A percentile compares a stretch with the other conserved stretches of the same genome.
phyloP scores from a whole-genome alignment of 1,284 basidiomycete species.

The Trichosporon sp. region DNA sequence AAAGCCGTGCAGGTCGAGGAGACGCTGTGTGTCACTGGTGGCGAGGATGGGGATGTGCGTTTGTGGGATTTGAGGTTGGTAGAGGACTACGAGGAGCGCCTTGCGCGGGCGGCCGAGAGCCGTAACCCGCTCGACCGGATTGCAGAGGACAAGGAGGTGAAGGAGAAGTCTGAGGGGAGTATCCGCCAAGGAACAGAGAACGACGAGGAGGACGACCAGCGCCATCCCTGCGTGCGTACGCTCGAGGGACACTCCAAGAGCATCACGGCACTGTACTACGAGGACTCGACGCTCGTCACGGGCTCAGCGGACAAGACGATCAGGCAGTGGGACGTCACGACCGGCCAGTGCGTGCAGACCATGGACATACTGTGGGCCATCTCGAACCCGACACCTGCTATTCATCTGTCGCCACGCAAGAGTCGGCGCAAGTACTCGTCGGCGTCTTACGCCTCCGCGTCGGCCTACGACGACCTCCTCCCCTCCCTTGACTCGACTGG shows the following conservation, averaged over 20 bases:
- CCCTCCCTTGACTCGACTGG: slow-evolving; percentile 31
- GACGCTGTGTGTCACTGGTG: slow-evolving; percentile 82
- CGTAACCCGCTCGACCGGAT: slow-evolving; percentile 41
- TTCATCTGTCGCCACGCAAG: slow-evolving; percentile 43
- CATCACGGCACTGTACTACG: slow-evolving; percentile 90
- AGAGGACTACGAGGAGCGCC: slow-evolving; percentile 66
- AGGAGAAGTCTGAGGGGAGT: no score
- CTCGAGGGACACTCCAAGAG: slow-evolving; percentile 89
- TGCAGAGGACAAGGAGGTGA: slow-evolving; percentile 30
- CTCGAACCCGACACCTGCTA: slow-evolving; percentile 73
- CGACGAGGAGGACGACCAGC: slow-evolving; percentile 50
- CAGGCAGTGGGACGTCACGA: slow-evolving; percentile 94
- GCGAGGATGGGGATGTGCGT: slow-evolving; percentile 74
- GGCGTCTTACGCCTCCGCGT: slow-evolving; percentile 41
- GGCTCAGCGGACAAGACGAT: slow-evolving; percentile 98
- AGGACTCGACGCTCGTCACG: slow-evolving; percentile 88
- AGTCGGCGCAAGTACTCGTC: slow-evolving; percentile 25
- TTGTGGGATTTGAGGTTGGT: slow-evolving; percentile 82
- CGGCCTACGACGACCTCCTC: slow-evolving; percentile 51
- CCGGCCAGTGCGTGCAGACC: slow-evolving; percentile 95
- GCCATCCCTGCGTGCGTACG: slow-evolving; percentile 63
- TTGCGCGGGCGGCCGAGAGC: slow-evolving; percentile 47
- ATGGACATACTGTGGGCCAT: slow-evolving; percentile 99
- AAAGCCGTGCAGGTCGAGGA: slow-evolving; percentile 93
- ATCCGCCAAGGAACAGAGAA: slow-evolving; percentile 18